Evolutionary conservation across 257 asterid species (phyloP).

Genomic region (Solanum pimpinellifolium): DNA sequence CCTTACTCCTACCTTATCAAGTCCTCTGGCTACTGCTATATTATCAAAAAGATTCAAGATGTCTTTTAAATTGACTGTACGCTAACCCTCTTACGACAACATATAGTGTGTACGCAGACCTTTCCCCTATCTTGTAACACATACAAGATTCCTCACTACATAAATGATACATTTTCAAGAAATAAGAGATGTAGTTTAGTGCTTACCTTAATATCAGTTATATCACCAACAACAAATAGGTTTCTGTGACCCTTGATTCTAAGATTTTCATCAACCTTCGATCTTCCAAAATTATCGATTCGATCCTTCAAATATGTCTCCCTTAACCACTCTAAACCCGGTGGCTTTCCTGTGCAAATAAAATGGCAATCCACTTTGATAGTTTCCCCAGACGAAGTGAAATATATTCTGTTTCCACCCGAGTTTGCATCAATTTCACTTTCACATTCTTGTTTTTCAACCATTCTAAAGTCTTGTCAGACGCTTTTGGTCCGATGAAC

Average conservation of each 20-base stretch:
- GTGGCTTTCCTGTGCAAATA: constrained; percentile 67
- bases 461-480: constrained; percentile 60
- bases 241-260: constrained; percentile 33
- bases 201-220: too few relatives aligned
- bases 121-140: too few relatives aligned
- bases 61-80: too few relatives aligned
- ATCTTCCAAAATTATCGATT: constrained; percentile 42
- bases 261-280: constrained; percentile 63
- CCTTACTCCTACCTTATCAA: background rate
- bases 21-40: background rate
- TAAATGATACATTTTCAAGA: too few relatives aligned
- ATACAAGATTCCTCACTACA: too few relatives aligned
- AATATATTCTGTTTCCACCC: constrained; percentile 27
- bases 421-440: constrained; percentile 44
- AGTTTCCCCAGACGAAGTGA: constrained; percentile 55
- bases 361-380: constrained; percentile 47
- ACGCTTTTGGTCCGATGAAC: constrained; percentile 72
- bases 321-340: constrained; percentile 54
- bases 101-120: too few relatives aligned
- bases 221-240: too few relatives aligned
- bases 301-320: constrained; percentile 38
- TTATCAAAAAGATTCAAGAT: too few relatives aligned
- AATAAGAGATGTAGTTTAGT: too few relatives aligned
- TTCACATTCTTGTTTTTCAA: constrained; percentile 52
- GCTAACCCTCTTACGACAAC: too few relatives aligned